Evolutionary conservation across 169 alveolate species (phyloP).

Genomic region (Ichthyophthirius multifiliis): DNA sequence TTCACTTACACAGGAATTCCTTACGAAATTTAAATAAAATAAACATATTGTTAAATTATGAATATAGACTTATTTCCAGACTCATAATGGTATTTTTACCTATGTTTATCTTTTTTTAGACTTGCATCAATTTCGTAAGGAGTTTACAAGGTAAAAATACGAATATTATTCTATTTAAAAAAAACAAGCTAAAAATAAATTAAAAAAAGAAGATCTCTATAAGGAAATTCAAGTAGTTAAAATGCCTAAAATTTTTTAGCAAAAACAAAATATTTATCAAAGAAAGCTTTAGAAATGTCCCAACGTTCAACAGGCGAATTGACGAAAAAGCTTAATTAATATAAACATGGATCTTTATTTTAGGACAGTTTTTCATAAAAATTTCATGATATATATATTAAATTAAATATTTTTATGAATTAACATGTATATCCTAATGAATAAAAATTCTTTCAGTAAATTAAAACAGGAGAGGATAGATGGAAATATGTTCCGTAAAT

Average conservation of each 20-base stretch:
- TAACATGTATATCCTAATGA: constrained; percentile 4
- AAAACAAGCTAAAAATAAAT: neutral
- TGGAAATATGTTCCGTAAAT: constrained; percentile 33
- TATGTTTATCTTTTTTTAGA: constrained; percentile 25
- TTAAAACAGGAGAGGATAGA: constrained; percentile 9
- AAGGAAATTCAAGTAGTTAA: constrained; percentile 31
- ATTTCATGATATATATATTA: neutral
- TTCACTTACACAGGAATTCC: constrained; percentile 5
- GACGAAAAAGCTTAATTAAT: too few species aligned
- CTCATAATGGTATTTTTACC: constrained; percentile 14
- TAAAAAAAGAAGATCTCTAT: neutral
- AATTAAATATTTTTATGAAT: neutral
- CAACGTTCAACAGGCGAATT: neutral
- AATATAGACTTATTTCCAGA: neutral
- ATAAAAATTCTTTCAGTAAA: neutral
- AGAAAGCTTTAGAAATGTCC: neutral
- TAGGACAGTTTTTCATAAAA: neutral
- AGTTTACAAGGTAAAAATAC: constrained; percentile 10
- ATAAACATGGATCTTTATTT: too few species aligned
- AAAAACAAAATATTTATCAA: neutral
- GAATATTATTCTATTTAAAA: neutral
- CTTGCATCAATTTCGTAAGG: constrained; percentile 40
- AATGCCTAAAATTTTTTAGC: neutral
- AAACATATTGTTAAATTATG: neutral
- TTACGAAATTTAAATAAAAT: neutral